Evolutionary conservation across 1,284 basidiomycete species (phyloP).

Genomic region (Gymnopus androsaceus): DNA sequence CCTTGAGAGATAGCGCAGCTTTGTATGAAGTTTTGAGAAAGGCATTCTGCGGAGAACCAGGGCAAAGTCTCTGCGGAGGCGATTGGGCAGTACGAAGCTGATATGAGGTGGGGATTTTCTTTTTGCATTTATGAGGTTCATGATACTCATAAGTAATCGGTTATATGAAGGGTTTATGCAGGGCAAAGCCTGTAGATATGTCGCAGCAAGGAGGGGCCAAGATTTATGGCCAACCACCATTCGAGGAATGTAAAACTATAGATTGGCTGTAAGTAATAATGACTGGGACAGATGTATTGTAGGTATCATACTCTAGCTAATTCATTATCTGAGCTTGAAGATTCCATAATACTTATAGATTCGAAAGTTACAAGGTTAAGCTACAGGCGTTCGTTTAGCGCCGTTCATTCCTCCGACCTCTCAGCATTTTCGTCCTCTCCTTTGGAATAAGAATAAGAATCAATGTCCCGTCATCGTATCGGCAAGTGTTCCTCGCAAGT

Average conservation of each 20-base stretch:
- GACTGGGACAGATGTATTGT: too few relatives aligned
- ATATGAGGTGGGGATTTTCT: slow-evolving; percentile 3
- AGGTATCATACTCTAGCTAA: too few relatives aligned
- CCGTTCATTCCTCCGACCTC: too few relatives aligned
- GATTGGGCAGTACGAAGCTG: background rate
- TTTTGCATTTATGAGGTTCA: background rate
- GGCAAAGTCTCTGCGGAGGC: background rate
- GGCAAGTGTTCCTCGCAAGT: too few relatives aligned
- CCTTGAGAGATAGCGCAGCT: background rate
- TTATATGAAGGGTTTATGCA: background rate
- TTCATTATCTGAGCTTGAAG: too few relatives aligned
- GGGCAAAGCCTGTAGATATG: background rate
- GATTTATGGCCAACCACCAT: background rate
- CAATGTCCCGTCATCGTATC: too few relatives aligned
- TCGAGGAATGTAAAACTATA: background rate
- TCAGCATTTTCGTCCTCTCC: too few relatives aligned
- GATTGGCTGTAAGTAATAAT: background rate
- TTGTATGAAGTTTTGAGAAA: slow-evolving; percentile 4
- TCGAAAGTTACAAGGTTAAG: too few relatives aligned
- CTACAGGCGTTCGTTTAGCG: too few relatives aligned
- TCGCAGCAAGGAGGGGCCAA: background rate
- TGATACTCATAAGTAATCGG: background rate
- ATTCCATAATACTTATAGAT: too few relatives aligned
- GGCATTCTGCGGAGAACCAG: background rate
- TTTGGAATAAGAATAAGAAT: too few relatives aligned